Base-by-base conservation (phyloP, 2,329 filamentous ascomycete genomes). In the Nannizziopsis barbatae region DNA sequence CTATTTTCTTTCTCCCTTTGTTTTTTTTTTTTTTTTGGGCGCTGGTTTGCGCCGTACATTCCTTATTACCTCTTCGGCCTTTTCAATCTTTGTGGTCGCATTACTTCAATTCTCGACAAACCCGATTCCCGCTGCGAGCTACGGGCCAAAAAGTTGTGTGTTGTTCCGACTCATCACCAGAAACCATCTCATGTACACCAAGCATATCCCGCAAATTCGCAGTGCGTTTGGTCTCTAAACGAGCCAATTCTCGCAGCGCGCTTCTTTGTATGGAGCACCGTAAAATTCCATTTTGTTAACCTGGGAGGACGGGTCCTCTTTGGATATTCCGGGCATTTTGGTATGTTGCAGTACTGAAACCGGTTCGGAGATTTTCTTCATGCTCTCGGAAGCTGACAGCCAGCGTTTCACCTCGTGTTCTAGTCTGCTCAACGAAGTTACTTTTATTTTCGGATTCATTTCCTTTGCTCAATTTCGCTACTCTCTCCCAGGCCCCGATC, bases 11-110 rank as follows among this genome's bases (percentile, higher is more conserved):
- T 14, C 31, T 4, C 37, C 7, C 22, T n/a, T 9, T 9, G 4
- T 30, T 42, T 31, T 42, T 41, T 22, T 40, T 17, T 40, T 31
- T 46, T 37, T 18, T 36, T 39, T 32, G 17, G 38, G 38, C 37
- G 45, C 45, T 42, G 45, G 45, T 15, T 45, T 47, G 45, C 45
- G 45, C 45, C 15, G 33, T 36, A 47, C 50, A 10, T 51, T 45
- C 50, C 22, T 27, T 27, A 27, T 27, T 27, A 49, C 27, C 48
- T 32, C 35, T 43, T 18, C 9, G 20, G 14, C 30, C 35, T 31
- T 41, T 20, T 32, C 33, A 15, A 31, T 27, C 20, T 22, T 41
- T 36, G 33, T 35, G 20, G 22, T 31, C 35, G 43, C 22, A 27
- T 27, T 27, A 27, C 30, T 47, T 17, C 30, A 17, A 27, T 41